Base-by-base conservation (phyloP, 2,329 filamentous ascomycete genomes). In the Gyromitra esculenta region DNA sequence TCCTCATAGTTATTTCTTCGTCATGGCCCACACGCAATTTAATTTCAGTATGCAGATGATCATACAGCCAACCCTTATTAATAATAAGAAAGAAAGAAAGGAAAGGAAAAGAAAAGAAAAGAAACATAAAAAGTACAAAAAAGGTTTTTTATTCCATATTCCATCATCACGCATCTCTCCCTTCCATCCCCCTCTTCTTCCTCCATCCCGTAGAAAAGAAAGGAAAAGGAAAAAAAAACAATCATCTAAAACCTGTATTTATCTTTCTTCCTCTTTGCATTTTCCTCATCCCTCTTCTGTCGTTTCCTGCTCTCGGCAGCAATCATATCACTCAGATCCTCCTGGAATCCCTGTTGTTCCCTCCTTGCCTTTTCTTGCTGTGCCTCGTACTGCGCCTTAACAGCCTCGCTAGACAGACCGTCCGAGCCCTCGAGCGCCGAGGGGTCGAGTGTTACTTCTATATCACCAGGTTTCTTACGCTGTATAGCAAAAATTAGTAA, bases 241-340 rank as follows among this genome's bases (percentile, higher is more conserved):
- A 75, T 9, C 25, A 62, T 70, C 63, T 80, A 82, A 76, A 82
- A 82, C 67, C 80, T 79, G 79, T 87, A 87, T 82, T 87, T 87
- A 79, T 83, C 82, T 80, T 87, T 87, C 83, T 87, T 89, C 83
- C 85, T 88, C 86, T 91, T 91, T 79, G 89, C 87, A 83, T 90
- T 90, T 84, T 97, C 93, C 83, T 93, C 90, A 81, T 97, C 94
- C 79, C 92, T 89, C 88, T 94, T 96, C 83, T 94, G 88, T 82
- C 94, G 89, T 88, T 98, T 98, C 79, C 93, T 88, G 82, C 91
- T 93, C 85, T 98, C 96, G 81, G 93, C 91, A 11, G 93, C 93
- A 85, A 99, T 97, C 92, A 99, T 96, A 81, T 97, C 92, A 81
- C 91, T 95, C 73, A 99, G 84, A 82, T 97, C 95, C 80, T 98